Evolutionary conservation across 345 rosid genomes (phyloP), one percentile per base, ranked within the genome.

Genomic region (Turnera subulata): DNA sequence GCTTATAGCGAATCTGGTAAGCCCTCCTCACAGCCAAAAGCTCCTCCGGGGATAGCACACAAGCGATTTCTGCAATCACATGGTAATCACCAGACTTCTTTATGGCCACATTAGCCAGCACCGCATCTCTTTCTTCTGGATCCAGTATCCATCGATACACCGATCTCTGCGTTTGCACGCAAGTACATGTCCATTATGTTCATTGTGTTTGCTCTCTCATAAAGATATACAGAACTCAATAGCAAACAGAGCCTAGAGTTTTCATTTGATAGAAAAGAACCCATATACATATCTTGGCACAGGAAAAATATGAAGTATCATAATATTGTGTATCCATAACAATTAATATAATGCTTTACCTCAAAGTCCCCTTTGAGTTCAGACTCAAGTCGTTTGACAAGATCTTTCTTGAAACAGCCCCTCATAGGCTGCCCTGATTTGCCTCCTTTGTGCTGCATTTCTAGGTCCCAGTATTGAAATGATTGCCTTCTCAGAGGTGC

Each of bases 311-410:
- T 20, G 11, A 23, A 49, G 32, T 13, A 46, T 19, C 11, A 18
- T 29, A 1, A 7, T 4, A 11, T 26, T 7, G 32, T 20, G 10
- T n/a, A n/a, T n/a, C n/a, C n/a, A 35, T 18, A 33, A 53, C 0
- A 4, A 37, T 37, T 15, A n/a, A 2, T 5, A 8, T 18, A 5
- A 20, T n/a, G 35, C 14, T 37, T 40, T 11, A 48, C 69, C 82
- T 74, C 80, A 35, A 80, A 74, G 49, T 78, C 87, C 4, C 87
- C 91, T 6, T 71, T 53, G 60, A 84, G 79, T 66, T 84, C 88
- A 26, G 82, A 80, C 46, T 80, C 82, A 1, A 84, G 87, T 54
- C 83, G 86, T 60, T 73, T 79, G 70, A 82, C 35, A 11, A 83
- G 81, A 39, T 83, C 82, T 37, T n/a, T 80, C 85, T 10, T 76